Evolutionary conservation across 805 yeast genomes (phyloP).

Genomic region (Yarrowia sp.): DNA sequence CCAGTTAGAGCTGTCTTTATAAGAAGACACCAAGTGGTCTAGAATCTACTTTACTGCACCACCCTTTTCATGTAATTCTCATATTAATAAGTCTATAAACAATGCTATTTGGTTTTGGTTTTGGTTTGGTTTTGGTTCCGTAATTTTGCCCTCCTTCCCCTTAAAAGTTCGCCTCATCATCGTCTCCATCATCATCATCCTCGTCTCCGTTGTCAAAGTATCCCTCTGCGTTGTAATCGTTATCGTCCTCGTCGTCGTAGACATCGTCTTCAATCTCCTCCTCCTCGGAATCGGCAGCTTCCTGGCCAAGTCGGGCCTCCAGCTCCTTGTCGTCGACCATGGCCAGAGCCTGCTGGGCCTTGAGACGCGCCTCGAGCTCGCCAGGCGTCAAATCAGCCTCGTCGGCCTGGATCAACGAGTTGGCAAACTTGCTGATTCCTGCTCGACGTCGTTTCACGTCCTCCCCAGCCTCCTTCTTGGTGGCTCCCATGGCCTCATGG

Average conservation of each 20-base stretch:
- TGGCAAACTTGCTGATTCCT: conserved; percentile 51
- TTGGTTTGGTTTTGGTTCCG: background rate
- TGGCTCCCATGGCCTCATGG: conserved; percentile 71
- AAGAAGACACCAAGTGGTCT: too few relatives aligned
- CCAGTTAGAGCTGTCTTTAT: too few relatives aligned
- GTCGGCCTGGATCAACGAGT: conserved; percentile 52
- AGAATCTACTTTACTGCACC: too few relatives aligned
- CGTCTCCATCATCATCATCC: conserved; percentile 58
- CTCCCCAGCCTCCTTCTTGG: conserved; percentile 58
- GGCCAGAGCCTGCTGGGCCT: conserved; percentile 41
- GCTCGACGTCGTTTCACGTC: conserved; percentile 52
- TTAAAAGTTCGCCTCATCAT: conserved; percentile 72
- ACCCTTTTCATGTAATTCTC: too few relatives aligned
- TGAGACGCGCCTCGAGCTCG: conserved; percentile 51
- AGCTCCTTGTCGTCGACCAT: conserved; percentile 38
- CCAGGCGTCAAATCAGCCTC: conserved; percentile 46
- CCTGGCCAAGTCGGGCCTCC: conserved; percentile 44
- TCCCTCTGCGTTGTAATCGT: conserved; percentile 79
- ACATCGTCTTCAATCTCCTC: conserved; percentile 64
- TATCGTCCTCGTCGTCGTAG: conserved; percentile 70
- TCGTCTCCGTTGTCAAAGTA: conserved; percentile 74
- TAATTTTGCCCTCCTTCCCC: background rate
- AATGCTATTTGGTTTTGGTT: background rate
- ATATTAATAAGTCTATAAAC: background rate
- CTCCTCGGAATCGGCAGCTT: conserved; percentile 53